Percentiles rank a stretch among this genome's conserved stretches.
These are phyloP conservation scores for Pterocarpus macrocarpus DNA, from an alignment of 306 rosid genomes.

Conservation along the genomic window DNA sequence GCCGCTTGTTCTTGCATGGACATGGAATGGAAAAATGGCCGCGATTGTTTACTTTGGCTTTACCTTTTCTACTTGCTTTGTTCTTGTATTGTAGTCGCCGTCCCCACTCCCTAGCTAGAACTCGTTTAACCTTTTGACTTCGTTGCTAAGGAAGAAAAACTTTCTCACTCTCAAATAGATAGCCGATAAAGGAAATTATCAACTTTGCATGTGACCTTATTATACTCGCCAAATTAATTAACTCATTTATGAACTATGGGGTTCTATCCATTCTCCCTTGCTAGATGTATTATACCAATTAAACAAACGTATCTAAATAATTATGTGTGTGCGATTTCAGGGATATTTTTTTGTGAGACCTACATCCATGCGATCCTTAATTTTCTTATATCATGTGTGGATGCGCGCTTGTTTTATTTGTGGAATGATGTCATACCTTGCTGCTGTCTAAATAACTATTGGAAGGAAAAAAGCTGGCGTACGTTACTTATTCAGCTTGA, in stretches of 20 bases:
- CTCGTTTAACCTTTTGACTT: background rate
- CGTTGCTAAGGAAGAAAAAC: background rate
- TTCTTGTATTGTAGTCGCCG: too few species aligned
- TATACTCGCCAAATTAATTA: background rate
- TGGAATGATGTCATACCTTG: background rate
- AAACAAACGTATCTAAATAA: background rate
- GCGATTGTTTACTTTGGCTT: slow-evolving; percentile 22
- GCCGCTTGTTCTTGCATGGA: background rate
- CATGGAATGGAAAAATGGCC: background rate
- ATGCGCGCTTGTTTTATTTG: background rate
- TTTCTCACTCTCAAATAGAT: background rate
- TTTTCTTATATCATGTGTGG: too few species aligned
- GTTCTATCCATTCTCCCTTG: background rate
- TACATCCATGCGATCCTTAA: too few species aligned
- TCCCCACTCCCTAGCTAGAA: too few species aligned
- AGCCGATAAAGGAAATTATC: too few species aligned
- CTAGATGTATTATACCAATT: background rate
- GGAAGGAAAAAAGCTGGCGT: background rate
- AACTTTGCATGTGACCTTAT: too few species aligned
- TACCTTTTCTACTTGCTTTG: background rate
- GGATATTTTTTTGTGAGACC: too few species aligned
- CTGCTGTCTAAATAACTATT: background rate
- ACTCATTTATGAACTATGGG: background rate
- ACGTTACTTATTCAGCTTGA: too few species aligned
- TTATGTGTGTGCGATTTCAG: background rate